Base-by-base conservation (phyloP, 805 yeast genomes). In the Kluyveromyces nonfermentans region DNA sequence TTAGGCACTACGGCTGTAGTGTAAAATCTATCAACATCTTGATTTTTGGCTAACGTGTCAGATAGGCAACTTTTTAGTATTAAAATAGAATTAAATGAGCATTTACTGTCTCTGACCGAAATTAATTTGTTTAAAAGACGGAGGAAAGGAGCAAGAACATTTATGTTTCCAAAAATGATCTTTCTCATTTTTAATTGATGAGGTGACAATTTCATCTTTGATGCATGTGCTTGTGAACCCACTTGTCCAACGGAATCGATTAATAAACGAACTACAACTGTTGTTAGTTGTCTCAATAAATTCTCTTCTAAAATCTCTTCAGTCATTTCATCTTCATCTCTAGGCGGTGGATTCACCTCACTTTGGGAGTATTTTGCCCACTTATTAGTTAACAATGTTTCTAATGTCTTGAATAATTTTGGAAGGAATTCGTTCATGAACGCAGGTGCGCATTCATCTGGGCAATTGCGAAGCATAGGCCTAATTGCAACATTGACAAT, bases 281-380 rank as follows among this genome's bases (percentile, higher is more conserved):
- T 95, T 0, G 97, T 89, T 33, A 93, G 73, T 60, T 93, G 97
- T 52, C 98, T 72, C 47, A 90, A 68, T 70, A 90, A 74, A 62
- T 90, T 96, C 60, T 93, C 98, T 53, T 90, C 97, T 85, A 93
- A 82, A 94, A 93, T 93, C 59, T 93, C 98, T 52, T 89, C 96
- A n/a, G 93, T 82, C 55, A 90, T 71, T 19, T 87, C 85, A 42
- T 80, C 89, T 53, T 88, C 95, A 48, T 79, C 82, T 35, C 75
- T 78, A 35, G 74, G 72, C 2, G 83, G 82, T 28, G 74, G 78
- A 33, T 57, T 62, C 9, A 68, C 59, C 46, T 65, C 68, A 35
- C 64, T 70, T 33, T 58, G 52, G 52, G 60, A 62, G 44, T 65
- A 56, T 5, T 59, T 65, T 14, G 72, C 63, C 98, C 98, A 93